Evolutionary conservation across 208 protist species (phyloP).

Genomic region (Acanthamoeba rhysodes): DNA sequence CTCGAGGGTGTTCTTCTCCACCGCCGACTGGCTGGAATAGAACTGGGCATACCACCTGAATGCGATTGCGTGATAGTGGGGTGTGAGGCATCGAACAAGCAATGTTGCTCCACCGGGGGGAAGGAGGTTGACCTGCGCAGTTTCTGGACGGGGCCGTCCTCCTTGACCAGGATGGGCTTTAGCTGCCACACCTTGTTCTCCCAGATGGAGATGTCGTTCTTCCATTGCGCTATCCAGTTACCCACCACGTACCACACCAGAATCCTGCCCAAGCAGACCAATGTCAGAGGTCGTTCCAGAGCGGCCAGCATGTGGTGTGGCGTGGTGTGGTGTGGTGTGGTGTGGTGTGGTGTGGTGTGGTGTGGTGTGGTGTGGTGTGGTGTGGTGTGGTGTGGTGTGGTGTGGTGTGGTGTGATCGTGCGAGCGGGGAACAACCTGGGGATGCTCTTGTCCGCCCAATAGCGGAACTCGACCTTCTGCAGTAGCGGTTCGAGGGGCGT

Average conservation of each 20-base stretch:
- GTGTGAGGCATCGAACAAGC: too few species aligned
- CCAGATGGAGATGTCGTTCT: conserved; percentile 67
- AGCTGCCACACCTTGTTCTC: conserved; percentile 68
- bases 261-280: not conserved
- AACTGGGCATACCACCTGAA: conserved; percentile 62
- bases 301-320: too few species aligned
- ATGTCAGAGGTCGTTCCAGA: not conserved
- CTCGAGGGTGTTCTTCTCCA: conserved; percentile 32
- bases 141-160: conserved; percentile 26
- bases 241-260: conserved; percentile 69
- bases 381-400: too few species aligned
- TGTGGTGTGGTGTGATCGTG: too few species aligned
- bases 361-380: too few species aligned
- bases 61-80: too few species aligned
- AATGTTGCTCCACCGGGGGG: too few species aligned
- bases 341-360: too few species aligned
- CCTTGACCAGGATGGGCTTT: conserved; percentile 61
- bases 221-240: conserved; percentile 75
- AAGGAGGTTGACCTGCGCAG: conserved; percentile 13
- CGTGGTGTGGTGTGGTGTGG: too few species aligned
- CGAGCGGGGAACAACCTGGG: not conserved
- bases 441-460: conserved; percentile 24
- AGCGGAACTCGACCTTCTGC: conserved; percentile 54
- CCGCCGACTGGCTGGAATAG: conserved; percentile 11
- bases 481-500: conserved; percentile 32